Evolutionary conservation across 2,329 filamentous ascomycete species (phyloP).

Genomic region (Dactylellina sp.): DNA sequence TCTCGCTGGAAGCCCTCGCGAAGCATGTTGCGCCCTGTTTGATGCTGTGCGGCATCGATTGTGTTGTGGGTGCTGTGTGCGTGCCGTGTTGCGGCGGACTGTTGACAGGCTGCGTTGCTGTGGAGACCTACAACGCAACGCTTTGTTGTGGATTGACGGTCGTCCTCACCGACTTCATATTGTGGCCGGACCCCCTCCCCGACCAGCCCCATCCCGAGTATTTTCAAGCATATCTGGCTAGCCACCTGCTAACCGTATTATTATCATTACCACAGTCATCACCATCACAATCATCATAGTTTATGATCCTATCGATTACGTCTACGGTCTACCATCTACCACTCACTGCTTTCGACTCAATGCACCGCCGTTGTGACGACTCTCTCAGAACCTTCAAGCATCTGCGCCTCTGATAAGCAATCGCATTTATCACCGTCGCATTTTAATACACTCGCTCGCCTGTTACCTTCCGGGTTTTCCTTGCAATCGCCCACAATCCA

Average conservation of each 20-base stretch:
- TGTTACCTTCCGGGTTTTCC: neutral
- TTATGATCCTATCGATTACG: conserved; percentile 7
- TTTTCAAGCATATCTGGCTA: conserved; percentile 22
- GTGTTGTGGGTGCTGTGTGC: neutral
- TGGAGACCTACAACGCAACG: conserved; percentile 49
- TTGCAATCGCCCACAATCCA: conserved; percentile 1
- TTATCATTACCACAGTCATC: conserved; percentile 3
- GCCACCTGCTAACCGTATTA: neutral
- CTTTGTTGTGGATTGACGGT: conserved; percentile 43
- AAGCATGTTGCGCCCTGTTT: neutral
- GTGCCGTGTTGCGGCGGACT: conserved; percentile 13
- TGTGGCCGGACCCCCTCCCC: conserved; percentile 7
- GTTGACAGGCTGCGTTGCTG: conserved; percentile 31
- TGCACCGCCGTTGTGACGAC: conserved; percentile 4
- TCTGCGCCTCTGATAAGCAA: conserved; percentile 1
- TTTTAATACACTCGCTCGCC: neutral
- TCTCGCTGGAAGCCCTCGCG: neutral
- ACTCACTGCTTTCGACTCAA: conserved; percentile 5
- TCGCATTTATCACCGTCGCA: conserved; percentile 7
- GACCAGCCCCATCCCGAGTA: neutral
- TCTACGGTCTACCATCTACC: neutral
- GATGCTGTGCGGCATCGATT: conserved; percentile 12
- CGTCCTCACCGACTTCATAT: conserved; percentile 38
- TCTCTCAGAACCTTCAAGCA: conserved; percentile 1
- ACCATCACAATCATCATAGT: conserved; percentile 20